Evolutionary conservation across 495 filamentous ascomycete species (phyloP).

Genomic region (Oleoguttula mirabilis): DNA sequence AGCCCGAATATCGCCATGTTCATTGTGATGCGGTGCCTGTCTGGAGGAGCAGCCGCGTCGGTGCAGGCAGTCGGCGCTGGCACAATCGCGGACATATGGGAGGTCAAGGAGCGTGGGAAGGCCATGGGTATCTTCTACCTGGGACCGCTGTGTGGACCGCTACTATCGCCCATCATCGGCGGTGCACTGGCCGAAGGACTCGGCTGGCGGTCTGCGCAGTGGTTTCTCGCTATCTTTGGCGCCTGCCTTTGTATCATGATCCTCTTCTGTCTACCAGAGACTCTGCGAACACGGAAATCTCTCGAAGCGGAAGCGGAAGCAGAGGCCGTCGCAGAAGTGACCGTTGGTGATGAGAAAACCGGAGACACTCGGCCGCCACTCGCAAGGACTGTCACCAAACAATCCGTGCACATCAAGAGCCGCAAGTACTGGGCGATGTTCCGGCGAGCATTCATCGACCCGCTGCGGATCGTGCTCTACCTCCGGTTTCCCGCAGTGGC

Average conservation of each 20-base stretch:
- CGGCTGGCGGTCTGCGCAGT: constrained; percentile 77
- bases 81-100: constrained; percentile 89
- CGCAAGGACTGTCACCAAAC: constrained; percentile 49
- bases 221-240: constrained; percentile 74
- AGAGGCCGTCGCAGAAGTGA: constrained; percentile 15
- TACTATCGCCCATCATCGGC: constrained; percentile 78
- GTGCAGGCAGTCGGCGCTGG: constrained; percentile 91
- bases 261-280: constrained; percentile 39
- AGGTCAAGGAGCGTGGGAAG: constrained; percentile 59
- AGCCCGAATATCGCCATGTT: constrained; percentile 72
- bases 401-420: constrained; percentile 46
- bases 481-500: constrained; percentile 70
- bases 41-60: constrained; percentile 72
- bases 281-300: constrained; percentile 18
- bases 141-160: constrained; percentile 74
- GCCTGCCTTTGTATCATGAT: constrained; percentile 32
- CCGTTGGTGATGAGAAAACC: neutral
- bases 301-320: constrained; percentile 14
- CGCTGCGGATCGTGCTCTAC: constrained; percentile 64
- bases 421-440: constrained; percentile 39
- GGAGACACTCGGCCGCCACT: constrained; percentile 27
- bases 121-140: constrained; percentile 95
- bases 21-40: constrained; percentile 69
- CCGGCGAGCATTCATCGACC: constrained; percentile 65
- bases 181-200: constrained; percentile 58